Evolutionary conservation across 805 yeast genomes (phyloP), one percentile per base, ranked within the genome.

Genomic region (Yamadazyma akitaensis): DNA sequence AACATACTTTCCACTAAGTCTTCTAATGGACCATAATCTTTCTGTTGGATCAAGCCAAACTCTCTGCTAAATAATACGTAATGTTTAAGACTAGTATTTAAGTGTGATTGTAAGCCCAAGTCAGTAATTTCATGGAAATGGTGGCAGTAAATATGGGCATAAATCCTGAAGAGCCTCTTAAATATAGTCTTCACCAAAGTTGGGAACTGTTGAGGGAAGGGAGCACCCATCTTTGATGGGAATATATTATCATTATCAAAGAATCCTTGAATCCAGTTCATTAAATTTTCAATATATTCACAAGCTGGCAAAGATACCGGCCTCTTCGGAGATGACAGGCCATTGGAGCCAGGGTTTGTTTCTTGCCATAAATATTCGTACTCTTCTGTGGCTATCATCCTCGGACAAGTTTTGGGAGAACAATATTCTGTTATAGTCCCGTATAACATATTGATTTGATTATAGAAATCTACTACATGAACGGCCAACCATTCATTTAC

Each of bases 341-440:
- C 63, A 38, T 52, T 57, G 6, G 55, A 54, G n/a, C 43, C 40
- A 2, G 69, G 57, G 24, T 62, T 60, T 8, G 87, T 75, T 57
- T 91, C 96, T 63, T 92, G 96, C 99, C 99, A 94, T 49, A 94
- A 75, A 61, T 94, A 94, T 65, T 94, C 99, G 62, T 90, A 92
- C 69, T 91, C 97, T 51, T 85, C 94, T 0, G 98, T 92, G 17
- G 99, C 99, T 47, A 88, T 91, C 99, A 94, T 94, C 48, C 94
- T 73, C 2, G 99, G 98, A 63, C 99, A 94, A 2, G 95, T 79
- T n/a, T 72, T 65, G 2, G 98, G 97, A 0, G 97, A 89, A 64
- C 99, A 94, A 60, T 94, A 91, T 67, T 90, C 96, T 1, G 98
- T 92, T 53, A 94, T 87, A 3, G 97, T 82, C 9, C 97, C 97